A percentile compares a stretch with the other conserved stretches of the same genome.
These are phyloP conservation scores for Carex cristatella DNA, from an alignment of 176 grass and related monocot genomes.

Conservation along the genomic window DNA sequence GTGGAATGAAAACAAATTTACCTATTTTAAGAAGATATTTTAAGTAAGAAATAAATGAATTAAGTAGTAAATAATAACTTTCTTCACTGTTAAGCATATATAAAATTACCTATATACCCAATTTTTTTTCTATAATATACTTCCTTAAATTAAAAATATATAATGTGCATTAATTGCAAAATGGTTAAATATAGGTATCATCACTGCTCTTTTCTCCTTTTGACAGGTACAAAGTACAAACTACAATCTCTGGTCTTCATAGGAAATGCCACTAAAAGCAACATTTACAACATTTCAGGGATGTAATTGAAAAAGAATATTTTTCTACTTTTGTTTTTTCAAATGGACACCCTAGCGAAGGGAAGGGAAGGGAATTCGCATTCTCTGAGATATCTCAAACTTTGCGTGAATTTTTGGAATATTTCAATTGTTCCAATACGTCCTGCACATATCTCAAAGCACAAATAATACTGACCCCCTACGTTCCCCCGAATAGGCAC, in stretches of 20 bases:
- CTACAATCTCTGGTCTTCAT: not conserved
- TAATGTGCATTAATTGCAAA: not conserved
- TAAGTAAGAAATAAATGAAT: not conserved
- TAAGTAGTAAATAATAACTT: not conserved
- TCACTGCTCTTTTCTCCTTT: not conserved
- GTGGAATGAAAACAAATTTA: not conserved
- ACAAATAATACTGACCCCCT: too few species aligned
- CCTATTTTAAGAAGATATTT: conserved; percentile 2
- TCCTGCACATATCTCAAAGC: too few species aligned
- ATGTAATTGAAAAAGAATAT: not conserved
- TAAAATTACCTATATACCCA: not conserved
- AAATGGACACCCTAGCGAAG: conserved; percentile 31
- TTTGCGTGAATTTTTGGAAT: too few species aligned
- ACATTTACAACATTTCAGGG: not conserved
- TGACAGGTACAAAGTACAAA: not conserved
- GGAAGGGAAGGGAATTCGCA: not conserved
- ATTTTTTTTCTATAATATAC: not conserved
- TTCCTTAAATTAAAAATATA: not conserved
- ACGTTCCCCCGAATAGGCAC: too few species aligned
- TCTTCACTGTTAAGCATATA: not conserved
- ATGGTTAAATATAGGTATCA: not conserved
- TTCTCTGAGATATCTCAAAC: too few species aligned
- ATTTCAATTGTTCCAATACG: too few species aligned
- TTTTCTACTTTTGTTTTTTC: conserved; percentile 14
- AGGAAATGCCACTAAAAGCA: not conserved